Evolutionary conservation across 2,329 filamentous ascomycete genomes (phyloP), one percentile per base, ranked within the genome.

Genomic region (Knufia fluminis): DNA sequence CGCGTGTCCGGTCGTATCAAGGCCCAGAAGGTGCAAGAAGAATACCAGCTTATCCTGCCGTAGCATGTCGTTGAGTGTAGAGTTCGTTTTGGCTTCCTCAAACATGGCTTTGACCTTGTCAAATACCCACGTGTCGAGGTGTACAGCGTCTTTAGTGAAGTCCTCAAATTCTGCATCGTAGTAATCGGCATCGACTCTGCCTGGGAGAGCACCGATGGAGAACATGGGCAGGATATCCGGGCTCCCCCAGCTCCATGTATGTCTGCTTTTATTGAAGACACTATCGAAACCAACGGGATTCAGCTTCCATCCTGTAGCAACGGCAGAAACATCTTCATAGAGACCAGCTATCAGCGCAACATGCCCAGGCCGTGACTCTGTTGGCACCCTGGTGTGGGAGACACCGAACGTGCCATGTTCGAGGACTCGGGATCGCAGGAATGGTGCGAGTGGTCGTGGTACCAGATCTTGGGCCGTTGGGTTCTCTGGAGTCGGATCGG

Each of bases 221-320:
- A 98, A 98, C 92, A 98, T 98, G 48, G 86, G 86, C 57, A 98
- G 70, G 61, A 98, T 98, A 68, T 98, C 92, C 1, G 92, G 92
- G 62, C 90, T 96, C 1, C 92, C 92, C 92, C 92, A 98, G 66
- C 90, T 95, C 92, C 92, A 98, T 6, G 94, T 98, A 69, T 98
- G 94, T 40, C 84, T 77, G 64, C 91, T 97, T 54, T 87, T 81
- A 66, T 98, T 98, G 77, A 98, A 98, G 9, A 98, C 89, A 62
- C 91, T 97, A 70, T 98, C 92, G 62, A 98, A 98, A 64, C 97
- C 86, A 62, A 98, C 92, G 0, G 92, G 92, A 64, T 98, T 98
- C 59, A 96, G 72, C 70, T 98, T 97, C 92, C 92, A 98, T 14
- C 92, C 92, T 1, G 94, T 98, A 24, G 86, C 94, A 17, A 98